phyloP scores from a whole-genome alignment of 305 asterid species.

The Ajuga reptans region DNA sequence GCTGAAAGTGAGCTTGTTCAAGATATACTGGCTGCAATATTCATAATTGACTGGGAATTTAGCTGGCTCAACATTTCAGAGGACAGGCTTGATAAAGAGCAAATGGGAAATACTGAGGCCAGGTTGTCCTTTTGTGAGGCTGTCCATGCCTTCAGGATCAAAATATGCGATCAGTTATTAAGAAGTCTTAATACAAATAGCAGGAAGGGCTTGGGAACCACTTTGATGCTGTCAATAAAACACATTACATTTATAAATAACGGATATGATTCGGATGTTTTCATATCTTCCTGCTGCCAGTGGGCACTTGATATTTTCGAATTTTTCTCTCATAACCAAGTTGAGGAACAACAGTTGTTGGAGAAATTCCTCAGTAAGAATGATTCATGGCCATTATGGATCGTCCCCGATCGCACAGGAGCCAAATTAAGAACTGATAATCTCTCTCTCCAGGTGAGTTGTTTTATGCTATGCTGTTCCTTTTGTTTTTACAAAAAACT shows the following conservation, averaged over 20 bases:
- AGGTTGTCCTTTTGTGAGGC: conserved; percentile 59
- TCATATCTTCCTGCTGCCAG: conserved; percentile 61
- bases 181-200: conserved; percentile 31
- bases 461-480: background rate
- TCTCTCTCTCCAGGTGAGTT: conserved; percentile 55
- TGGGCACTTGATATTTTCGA: conserved; percentile 62
- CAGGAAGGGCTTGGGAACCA: conserved; percentile 43
- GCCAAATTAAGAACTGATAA: conserved; percentile 39
- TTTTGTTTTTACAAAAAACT: conserved; percentile 4
- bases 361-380: conserved; percentile 52
- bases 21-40: conserved; percentile 54
- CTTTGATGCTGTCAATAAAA: conserved; percentile 51
- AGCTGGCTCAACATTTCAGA: conserved; percentile 39
- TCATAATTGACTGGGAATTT: conserved; percentile 77
- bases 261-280: conserved; percentile 37
- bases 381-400: conserved; percentile 71
- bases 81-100: conserved; percentile 42
- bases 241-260: conserved; percentile 42
- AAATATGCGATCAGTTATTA: conserved; percentile 41
- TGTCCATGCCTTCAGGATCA: conserved; percentile 44
- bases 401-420: conserved; percentile 43
- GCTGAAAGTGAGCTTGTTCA: conserved; percentile 56
- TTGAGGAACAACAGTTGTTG: conserved; percentile 74
- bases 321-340: conserved; percentile 52
- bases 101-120: conserved; percentile 30